phyloP scores from a whole-genome alignment of 257 asterid genomes.

The Coffea eugenioides region DNA sequence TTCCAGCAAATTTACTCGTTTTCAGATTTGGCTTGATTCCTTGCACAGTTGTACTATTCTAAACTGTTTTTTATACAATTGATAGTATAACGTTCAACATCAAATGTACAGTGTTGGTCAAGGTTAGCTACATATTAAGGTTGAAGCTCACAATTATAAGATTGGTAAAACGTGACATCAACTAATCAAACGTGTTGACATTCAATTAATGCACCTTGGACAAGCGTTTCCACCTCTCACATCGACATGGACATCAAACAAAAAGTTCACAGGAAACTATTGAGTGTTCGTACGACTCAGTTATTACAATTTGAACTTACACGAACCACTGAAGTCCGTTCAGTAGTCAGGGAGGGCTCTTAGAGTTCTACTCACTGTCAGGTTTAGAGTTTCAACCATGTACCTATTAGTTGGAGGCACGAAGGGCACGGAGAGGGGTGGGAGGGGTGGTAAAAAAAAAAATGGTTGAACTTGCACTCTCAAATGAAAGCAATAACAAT shows the following conservation, averaged over 20 bases:
- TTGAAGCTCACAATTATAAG: too few species aligned
- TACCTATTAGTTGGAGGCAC: too few species aligned
- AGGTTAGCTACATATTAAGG: neutral
- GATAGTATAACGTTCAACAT: neutral
- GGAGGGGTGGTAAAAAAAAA: too few species aligned
- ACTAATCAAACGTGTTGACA: too few species aligned
- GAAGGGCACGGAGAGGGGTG: too few species aligned
- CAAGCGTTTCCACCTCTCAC: constrained; percentile 10
- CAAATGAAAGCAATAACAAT: neutral
- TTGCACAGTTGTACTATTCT: neutral
- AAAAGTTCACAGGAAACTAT: neutral
- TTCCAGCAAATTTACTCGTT: neutral
- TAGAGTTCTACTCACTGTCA: too few species aligned
- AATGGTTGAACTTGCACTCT: too few species aligned
- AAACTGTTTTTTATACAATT: neutral
- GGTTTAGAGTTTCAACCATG: too few species aligned
- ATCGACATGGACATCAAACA: constrained; percentile 4
- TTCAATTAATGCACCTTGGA: neutral
- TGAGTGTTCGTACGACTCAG: too few species aligned
- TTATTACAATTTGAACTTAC: neutral
- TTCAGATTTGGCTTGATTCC: neutral
- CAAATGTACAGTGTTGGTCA: neutral
- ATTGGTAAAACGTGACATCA: neutral
- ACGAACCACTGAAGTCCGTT: too few species aligned
- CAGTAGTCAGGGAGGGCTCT: too few species aligned